Base-by-base conservation (phyloP, 2,329 filamentous ascomycete genomes). In the Mycosphaerella sp. region DNA sequence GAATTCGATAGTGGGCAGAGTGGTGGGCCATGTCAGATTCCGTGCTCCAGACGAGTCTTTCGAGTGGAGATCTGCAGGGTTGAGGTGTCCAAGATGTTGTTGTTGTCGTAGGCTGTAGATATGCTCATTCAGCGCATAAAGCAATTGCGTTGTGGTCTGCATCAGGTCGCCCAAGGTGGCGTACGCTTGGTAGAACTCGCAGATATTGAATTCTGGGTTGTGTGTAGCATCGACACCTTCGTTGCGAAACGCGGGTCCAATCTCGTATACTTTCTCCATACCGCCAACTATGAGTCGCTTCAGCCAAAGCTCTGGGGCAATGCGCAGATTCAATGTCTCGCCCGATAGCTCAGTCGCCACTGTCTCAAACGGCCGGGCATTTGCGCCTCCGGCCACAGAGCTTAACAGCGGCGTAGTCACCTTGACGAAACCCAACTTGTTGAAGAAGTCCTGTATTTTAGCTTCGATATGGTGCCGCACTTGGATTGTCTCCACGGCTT, bases 151-250 rank as follows among this genome's bases (percentile, higher is more conserved):
- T 0, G 91, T 97, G 66, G 83, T 80, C 16, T 70, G 66, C 64
- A 95, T 89, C 44, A 97, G 73, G 37, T 87, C 80, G 32, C 82
- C 73, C 0, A 96, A 77, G 57, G 85, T 86, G 54, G 85, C 82
- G 63, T 90, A 94, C 2, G 90, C 85, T 55, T 86, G 84, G 71
- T 98, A 98, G 71, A 95, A 97, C 71, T 98, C 93, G 74, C 91
- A 97, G 54, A 88, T 97, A 40, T 87, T 93, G 71, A 97, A 98
- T 66, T 98, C 93, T 0, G 93, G 91, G 65, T 98, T 98, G 68
- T 98, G 93, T 0, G 89, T 95, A 27, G 79, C 80, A 68, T 96
- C 90, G 32, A 95, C 70, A 1, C 79, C 78, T 73, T 98, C 93
- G 66, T 98, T 98, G 39, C 93, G 82, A 70, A 98, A 98, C 10